Evolutionary conservation across 78 protist genomes (phyloP).

Genomic region (Dictyostelium brefeldianum): DNA sequence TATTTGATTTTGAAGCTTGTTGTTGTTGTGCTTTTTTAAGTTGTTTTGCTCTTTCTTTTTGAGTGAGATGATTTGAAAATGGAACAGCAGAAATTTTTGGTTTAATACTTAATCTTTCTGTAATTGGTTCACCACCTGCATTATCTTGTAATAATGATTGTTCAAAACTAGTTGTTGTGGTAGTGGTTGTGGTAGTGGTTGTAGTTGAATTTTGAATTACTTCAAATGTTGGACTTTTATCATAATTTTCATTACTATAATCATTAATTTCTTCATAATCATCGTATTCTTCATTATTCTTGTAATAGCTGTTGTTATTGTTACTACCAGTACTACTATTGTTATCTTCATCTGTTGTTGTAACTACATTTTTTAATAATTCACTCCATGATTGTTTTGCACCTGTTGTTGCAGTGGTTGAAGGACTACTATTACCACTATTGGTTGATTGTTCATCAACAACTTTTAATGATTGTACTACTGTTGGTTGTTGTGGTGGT

Average conservation of each 20-base stretch:
- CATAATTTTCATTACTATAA: neutral
- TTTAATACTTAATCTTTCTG: neutral
- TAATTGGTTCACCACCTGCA: neutral
- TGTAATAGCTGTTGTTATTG: neutral
- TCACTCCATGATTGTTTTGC: constrained; percentile 31
- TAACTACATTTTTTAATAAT: neutral
- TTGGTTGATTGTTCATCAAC: neutral
- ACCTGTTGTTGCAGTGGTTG: neutral
- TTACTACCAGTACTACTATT: neutral
- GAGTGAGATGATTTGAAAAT: neutral
- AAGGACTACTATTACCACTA: neutral
- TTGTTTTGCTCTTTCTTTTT: constrained; percentile 4
- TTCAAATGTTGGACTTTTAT: neutral
- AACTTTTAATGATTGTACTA: neutral
- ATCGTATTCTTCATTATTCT: neutral
- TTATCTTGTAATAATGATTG: neutral
- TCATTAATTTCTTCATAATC: neutral
- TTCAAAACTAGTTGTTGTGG: neutral
- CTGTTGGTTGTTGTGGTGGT: neutral
- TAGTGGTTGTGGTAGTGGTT: neutral
- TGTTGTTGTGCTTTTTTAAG: constrained; percentile 1
- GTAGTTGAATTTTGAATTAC: neutral
- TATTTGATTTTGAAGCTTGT: neutral
- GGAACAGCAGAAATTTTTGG: neutral
- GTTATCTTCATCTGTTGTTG: neutral